A percentile compares a stretch with the other conserved stretches of the same genome.
Conservation (phyloP, 805 yeast species). For the Yarrowia keelungensis region DNA sequence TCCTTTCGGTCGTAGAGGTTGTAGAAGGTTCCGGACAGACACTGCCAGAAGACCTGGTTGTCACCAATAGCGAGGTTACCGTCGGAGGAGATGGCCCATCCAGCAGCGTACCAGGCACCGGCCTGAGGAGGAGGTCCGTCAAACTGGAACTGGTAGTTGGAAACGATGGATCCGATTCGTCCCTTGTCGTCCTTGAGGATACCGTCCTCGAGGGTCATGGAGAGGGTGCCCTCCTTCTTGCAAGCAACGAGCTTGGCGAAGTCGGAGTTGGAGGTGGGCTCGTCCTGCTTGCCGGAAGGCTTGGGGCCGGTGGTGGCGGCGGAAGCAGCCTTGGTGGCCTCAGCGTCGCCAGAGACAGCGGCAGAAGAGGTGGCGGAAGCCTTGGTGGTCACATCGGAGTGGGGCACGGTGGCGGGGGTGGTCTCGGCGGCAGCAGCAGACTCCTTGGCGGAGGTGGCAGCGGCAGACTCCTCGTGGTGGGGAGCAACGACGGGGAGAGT, state of each 20-base stretch:
- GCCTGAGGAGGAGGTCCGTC: slow-evolving; percentile 43
- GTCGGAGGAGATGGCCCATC: slow-evolving; percentile 42
- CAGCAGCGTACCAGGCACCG: slow-evolving; percentile 41
- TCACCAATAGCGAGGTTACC: slow-evolving; percentile 42
- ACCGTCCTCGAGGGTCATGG: slow-evolving; percentile 33
- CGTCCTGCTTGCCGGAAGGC: slow-evolving; percentile 23
- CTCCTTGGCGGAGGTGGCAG: slow-evolving; percentile 5
- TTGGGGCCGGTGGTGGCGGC: slow-evolving; percentile 30
- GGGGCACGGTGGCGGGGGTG: slow-evolving; percentile 35
- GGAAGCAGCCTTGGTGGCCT: slow-evolving; percentile 17
- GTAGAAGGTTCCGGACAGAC: slow-evolving; percentile 36
- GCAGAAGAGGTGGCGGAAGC: slow-evolving; percentile 17
- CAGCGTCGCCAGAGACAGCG: slow-evolving; percentile 2
- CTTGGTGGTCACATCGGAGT: slow-evolving; percentile 36
- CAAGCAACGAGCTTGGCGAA: slow-evolving; percentile 33
- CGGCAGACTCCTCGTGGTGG: background rate
- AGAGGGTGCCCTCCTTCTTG: slow-evolving; percentile 29
- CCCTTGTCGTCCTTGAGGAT: slow-evolving; percentile 29
- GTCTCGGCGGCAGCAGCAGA: slow-evolving; percentile 25
- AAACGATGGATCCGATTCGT: slow-evolving; percentile 32
- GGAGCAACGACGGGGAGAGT: slow-evolving; percentile 32
- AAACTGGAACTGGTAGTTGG: slow-evolving; percentile 41
- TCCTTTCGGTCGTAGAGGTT: slow-evolving; percentile 37
- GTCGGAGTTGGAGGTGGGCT: slow-evolving; percentile 35
- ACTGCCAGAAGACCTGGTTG: slow-evolving; percentile 40